Conservation (phyloP, 495 filamentous ascomycete genomes). For the Thermochaetoides thermophila region DNA sequence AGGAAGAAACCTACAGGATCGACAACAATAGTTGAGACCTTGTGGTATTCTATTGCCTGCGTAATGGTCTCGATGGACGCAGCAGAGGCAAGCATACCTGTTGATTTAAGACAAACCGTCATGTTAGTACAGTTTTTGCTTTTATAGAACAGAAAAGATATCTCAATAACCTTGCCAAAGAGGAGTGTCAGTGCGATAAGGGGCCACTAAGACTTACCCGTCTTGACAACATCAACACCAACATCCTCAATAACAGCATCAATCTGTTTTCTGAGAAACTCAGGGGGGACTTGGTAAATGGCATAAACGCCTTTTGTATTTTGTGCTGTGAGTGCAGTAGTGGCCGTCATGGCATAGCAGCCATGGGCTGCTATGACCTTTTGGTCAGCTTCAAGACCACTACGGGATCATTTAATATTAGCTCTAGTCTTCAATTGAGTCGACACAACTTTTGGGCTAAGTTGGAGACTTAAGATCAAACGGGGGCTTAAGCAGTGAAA, state of each 20-base stretch:
- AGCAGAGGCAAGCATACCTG: constrained; percentile 82
- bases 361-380: constrained; percentile 84
- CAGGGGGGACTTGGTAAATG: constrained; percentile 64
- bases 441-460: no score
- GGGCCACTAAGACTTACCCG: constrained; percentile 38
- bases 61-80: constrained; percentile 64
- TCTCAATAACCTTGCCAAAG: no score
- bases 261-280: constrained; percentile 73
- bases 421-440: no score
- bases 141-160: not conserved
- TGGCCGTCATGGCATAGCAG: constrained; percentile 93
- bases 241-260: constrained; percentile 72
- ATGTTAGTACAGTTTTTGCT: not conserved
- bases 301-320: constrained; percentile 74
- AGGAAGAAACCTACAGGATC: constrained; percentile 51
- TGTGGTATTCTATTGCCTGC: constrained; percentile 43
- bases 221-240: constrained; percentile 80
- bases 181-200: no score
- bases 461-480: no score
- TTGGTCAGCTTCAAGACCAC: constrained; percentile 94
- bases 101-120: not conserved
- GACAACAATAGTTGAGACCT: constrained; percentile 51
- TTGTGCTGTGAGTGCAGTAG: constrained; percentile 86
- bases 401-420: no score
- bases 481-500: not conserved